phyloP scores from a whole-genome alignment of 176 grass and related monocot species.

The Oryza glumipatula region DNA sequence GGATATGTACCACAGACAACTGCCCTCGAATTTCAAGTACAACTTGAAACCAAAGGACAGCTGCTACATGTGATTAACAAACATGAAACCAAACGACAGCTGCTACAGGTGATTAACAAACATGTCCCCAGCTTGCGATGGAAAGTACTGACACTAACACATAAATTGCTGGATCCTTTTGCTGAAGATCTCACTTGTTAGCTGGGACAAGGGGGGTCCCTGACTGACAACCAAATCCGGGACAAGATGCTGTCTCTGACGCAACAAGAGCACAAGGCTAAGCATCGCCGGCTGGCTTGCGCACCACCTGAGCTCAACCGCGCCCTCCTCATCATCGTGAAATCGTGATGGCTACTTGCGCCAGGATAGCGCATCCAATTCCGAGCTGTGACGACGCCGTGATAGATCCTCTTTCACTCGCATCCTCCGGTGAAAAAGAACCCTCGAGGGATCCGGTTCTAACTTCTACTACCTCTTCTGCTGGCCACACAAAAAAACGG shows the following conservation, averaged over 20 bases:
- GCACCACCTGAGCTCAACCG: conserved; percentile 9
- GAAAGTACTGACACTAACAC: neutral
- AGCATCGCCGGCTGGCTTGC: conserved; percentile 6
- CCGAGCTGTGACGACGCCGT: conserved; percentile 25
- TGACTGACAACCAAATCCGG: conserved; percentile 1
- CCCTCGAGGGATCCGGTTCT: conserved; percentile 32
- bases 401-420: conserved; percentile 1
- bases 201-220: neutral
- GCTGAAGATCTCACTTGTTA: neutral
- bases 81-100: neutral
- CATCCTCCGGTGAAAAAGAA: conserved; percentile 16
- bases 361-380: conserved; percentile 39
- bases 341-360: neutral
- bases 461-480: conserved; percentile 12
- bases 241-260: conserved; percentile 5
- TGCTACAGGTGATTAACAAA: neutral
- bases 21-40: neutral
- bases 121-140: neutral
- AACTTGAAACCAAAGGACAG: neutral
- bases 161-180: neutral
- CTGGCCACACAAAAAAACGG: conserved; percentile 12
- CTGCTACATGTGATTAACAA: neutral
- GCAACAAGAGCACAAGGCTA: neutral
- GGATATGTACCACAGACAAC: neutral
- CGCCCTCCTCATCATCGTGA: neutral